Conservation (phyloP, 2,329 filamentous ascomycete genomes). For the Curvularia verruculosa region DNA sequence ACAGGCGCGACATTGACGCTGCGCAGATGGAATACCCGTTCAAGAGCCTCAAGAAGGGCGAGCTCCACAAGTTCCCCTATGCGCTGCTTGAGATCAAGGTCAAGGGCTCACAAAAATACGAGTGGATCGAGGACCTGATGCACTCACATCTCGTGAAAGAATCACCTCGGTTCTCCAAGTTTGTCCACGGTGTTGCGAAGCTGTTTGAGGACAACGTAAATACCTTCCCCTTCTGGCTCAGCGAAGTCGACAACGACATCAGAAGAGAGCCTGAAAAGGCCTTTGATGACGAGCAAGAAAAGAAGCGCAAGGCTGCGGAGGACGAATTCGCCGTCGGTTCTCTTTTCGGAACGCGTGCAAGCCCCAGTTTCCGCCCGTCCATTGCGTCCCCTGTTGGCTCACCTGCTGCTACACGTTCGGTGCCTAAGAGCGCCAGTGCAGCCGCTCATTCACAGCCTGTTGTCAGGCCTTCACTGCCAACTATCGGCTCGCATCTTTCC, state of each 20-base stretch:
- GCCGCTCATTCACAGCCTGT: constrained; percentile 31
- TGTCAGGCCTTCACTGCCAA: constrained; percentile 22
- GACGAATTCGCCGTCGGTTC: constrained; percentile 90
- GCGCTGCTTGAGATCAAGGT: constrained; percentile 93
- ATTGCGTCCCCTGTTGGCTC: constrained; percentile 71
- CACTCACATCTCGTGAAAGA: constrained; percentile 89
- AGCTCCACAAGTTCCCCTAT: constrained; percentile 88
- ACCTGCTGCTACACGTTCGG: constrained; percentile 52
- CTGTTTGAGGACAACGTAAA: constrained; percentile 96
- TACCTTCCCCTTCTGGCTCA: constrained; percentile 93
- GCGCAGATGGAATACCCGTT: constrained; percentile 86
- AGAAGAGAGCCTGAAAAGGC: constrained; percentile 88
- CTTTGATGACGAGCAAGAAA: constrained; percentile 89
- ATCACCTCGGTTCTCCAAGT: constrained; percentile 92
- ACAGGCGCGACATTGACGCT: constrained; percentile 86
- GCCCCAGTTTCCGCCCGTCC: constrained; percentile 56
- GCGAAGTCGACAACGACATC: constrained; percentile 90
- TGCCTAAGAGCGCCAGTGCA: constrained; percentile 26
- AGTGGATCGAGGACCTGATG: constrained; percentile 93
- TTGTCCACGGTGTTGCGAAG: constrained; percentile 88
- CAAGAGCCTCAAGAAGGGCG: constrained; percentile 82
- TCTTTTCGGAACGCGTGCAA: constrained; percentile 66
- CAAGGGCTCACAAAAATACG: constrained; percentile 69
- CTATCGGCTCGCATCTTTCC: constrained; percentile 24
- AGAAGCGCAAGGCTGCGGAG: constrained; percentile 78